A percentile compares a stretch with the other conserved stretches of the same genome.
phyloP scores from a whole-genome alignment of 2,329 filamentous ascomycete species.

The Hyphodiscus sp. region DNA sequence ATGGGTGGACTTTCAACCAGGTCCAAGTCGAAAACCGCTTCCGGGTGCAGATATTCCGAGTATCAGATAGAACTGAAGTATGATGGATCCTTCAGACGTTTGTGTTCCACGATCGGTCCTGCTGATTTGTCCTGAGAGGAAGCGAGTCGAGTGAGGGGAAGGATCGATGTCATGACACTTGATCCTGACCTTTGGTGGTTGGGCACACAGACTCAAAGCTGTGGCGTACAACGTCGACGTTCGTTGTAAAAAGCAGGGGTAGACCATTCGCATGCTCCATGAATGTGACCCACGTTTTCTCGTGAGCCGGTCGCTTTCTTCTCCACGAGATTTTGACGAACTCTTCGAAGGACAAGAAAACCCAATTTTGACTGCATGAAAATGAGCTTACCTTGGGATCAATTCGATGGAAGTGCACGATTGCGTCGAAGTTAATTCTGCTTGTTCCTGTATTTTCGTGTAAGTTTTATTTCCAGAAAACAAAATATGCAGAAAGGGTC shows the following conservation, averaged over 20 bases:
- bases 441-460: slow-evolving; percentile 6
- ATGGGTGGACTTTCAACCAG: slow-evolving; percentile 7
- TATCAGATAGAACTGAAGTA: slow-evolving; percentile 5
- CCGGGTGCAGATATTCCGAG: slow-evolving; percentile 12
- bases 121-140: slow-evolving; percentile 6
- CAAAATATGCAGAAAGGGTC: background rate
- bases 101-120: background rate
- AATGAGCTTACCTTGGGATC: background rate
- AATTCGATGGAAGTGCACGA: background rate
- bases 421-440: background rate
- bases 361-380: background rate
- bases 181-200: background rate
- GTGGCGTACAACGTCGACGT: slow-evolving; percentile 1
- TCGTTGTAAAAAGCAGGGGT: slow-evolving; percentile 11
- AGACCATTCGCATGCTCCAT: slow-evolving; percentile 15
- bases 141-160: background rate
- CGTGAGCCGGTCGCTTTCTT: slow-evolving; percentile 1
- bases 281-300: slow-evolving; percentile 19
- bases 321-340: no score
- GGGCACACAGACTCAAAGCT: no score
- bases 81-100: slow-evolving; percentile 11
- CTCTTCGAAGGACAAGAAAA: background rate
- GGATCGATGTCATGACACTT: background rate
- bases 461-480: slow-evolving; percentile 12
- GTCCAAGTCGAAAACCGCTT: slow-evolving; percentile 4